Evolutionary conservation across 2,329 filamentous ascomycete genomes (phyloP).

Genomic region (Ceratocystis variospora): DNA sequence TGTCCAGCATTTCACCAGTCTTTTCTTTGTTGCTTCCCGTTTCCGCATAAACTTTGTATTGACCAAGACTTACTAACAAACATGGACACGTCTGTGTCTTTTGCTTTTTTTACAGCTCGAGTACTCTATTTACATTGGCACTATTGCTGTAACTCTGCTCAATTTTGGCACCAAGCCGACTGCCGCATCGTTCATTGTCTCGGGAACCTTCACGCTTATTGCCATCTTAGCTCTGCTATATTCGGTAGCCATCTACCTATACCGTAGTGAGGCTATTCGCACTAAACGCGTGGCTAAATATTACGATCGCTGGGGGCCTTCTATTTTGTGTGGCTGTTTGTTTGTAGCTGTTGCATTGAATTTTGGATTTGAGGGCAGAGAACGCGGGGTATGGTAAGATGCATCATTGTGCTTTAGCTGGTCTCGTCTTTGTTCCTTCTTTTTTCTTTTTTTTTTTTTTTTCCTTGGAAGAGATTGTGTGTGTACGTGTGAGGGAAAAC

Average conservation of each 20-base stretch:
- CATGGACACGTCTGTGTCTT: background rate
- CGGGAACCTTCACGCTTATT: slow-evolving; percentile 68
- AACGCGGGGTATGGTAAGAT: slow-evolving; percentile 40
- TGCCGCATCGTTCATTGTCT: slow-evolving; percentile 48
- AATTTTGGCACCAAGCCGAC: slow-evolving; percentile 57
- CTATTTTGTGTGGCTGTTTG: slow-evolving; percentile 56
- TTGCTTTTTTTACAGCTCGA: slow-evolving; percentile 49
- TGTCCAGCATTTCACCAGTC: background rate
- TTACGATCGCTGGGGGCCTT: slow-evolving; percentile 82
- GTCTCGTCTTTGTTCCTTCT: background rate
- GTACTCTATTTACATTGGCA: slow-evolving; percentile 86
- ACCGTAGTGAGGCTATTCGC: slow-evolving; percentile 74
- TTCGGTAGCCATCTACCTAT: slow-evolving; percentile 70
- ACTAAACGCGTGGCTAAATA: slow-evolving; percentile 74
- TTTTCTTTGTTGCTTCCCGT: background rate
- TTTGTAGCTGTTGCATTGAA: slow-evolving; percentile 64
- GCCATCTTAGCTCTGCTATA: slow-evolving; percentile 71
- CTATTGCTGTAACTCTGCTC: slow-evolving; percentile 69
- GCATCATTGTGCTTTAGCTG: background rate
- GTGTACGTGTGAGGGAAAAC: too few relatives aligned
- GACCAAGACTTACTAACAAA: slow-evolving; percentile 21
- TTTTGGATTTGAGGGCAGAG: slow-evolving; percentile 63
- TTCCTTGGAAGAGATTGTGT: too few relatives aligned
- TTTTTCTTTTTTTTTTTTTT: background rate
- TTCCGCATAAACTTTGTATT: background rate